These are phyloP conservation scores for Mycena sanguinolenta DNA, from an alignment of 768 basidiomycete species.

Conservation along the genomic window DNA sequence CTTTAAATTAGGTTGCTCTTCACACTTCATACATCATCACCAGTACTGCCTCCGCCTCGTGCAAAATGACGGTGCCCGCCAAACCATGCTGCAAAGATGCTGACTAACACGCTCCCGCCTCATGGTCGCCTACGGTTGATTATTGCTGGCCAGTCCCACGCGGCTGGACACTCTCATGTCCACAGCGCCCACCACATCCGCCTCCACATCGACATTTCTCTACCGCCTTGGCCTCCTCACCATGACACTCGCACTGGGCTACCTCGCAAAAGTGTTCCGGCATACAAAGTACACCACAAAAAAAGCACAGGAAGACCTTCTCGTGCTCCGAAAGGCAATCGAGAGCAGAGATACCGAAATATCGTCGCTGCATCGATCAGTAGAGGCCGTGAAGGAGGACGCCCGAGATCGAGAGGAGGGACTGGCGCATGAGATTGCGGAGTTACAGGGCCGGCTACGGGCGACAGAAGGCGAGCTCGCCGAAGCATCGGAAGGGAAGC, in stretches of 20 bases:
- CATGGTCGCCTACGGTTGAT: slow-evolving; percentile 23
- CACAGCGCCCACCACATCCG: background rate
- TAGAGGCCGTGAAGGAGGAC: slow-evolving; percentile 27
- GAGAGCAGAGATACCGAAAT: slow-evolving; percentile 28
- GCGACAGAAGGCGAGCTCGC: slow-evolving; percentile 18
- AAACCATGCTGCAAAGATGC: slow-evolving; percentile 26
- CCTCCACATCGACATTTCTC: slow-evolving; percentile 16
- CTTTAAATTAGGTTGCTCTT: slow-evolving; percentile 5
- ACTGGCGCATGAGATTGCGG: slow-evolving; percentile 12
- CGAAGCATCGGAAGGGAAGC: slow-evolving; percentile 13
- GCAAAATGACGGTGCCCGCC: slow-evolving; percentile 11
- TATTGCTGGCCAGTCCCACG: slow-evolving; percentile 10
- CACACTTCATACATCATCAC: background rate
- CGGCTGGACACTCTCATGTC: slow-evolving; percentile 12
- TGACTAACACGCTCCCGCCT: slow-evolving; percentile 34
- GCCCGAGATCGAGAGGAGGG: slow-evolving; percentile 15
- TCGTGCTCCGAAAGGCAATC: slow-evolving; percentile 35
- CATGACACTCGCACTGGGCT: slow-evolving; percentile 29
- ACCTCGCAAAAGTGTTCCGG: slow-evolving; percentile 22
- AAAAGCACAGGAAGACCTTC: slow-evolving; percentile 28
- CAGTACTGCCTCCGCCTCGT: slow-evolving; percentile 13
- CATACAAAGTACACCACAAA: slow-evolving; percentile 22
- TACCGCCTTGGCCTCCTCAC: slow-evolving; percentile 22
- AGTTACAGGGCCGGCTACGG: slow-evolving; percentile 1
- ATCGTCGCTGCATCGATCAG: slow-evolving; percentile 27